Base-by-base conservation (phyloP, 2,329 filamentous ascomycete species). In the Fusarium aywerte region DNA sequence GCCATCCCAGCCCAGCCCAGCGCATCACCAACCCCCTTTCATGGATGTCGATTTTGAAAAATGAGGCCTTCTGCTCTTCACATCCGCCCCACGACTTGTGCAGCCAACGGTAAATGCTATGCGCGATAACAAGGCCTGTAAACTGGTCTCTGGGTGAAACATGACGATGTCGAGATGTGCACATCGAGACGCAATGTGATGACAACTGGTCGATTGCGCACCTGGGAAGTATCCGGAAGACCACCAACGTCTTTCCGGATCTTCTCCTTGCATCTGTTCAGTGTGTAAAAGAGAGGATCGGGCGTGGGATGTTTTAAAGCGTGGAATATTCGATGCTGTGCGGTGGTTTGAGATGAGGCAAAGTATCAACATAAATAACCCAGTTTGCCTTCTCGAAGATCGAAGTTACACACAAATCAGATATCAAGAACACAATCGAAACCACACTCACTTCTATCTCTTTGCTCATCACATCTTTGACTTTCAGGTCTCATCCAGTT, bases 341-440 rank as follows among this genome's bases (percentile, higher is more conserved):
- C 20, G 38, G 45, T 49, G 33, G 57, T 9, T 36, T 39, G 7
- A 51, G 44, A 49, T 42, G 33, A 45, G 49, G 25, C 29, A 39
- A 57, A 42, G 53, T 51, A 51, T 67, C 38, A 31, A 57, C 52
- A 60, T 67, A 58, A 69, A 67, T 60, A 59, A 47, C 52, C 39
- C 32, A 4, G 23, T 25, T 35, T 51, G 16, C 31, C 43, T 27
- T 44, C 33, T 48, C 32, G 12, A 56, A 40, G n/a, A 9, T 18
- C 13, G 47, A 68, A 44, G 50, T 3, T 35, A 48, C 32, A 67
- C 6, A 7, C 15, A 25, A 35, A n/a, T 5, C 31, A 36, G 13
- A 5, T 11, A 13, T 36, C 11, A 25, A 25, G 27, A 16, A 5
- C 31, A 35, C 44, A 15, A 15, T 8, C 9, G 38, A 33, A 25